Evolutionary conservation across 75 land plant species (phyloP), one percentile per base, ranked within the genome.

Genomic region (Chamaecyparis obtusa): DNA sequence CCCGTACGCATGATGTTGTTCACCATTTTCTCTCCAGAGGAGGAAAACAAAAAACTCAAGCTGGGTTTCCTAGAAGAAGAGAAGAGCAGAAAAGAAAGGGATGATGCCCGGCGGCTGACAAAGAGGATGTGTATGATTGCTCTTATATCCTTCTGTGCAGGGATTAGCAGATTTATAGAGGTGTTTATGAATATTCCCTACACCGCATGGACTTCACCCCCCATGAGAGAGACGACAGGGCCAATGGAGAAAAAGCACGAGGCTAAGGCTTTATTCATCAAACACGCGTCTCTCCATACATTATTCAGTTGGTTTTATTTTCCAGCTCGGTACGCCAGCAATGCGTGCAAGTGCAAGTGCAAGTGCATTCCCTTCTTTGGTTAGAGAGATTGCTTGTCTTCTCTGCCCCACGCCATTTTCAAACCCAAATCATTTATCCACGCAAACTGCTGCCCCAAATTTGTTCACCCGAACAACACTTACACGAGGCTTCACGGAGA

Each of bases 321-420:
- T 71, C 75, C 75, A 71, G 13, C 75, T 71, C 1, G 75, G 9
- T 71, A 57, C 64, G 19, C 64, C 75, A 24, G 27, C 75, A 36
- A 74, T 74, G 76, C 76, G 76, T 74, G 76, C 76, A 74, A 74
- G n/a, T n/a, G n/a, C n/a, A n/a, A n/a, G n/a, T n/a, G n/a, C n/a
- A n/a, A n/a, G n/a, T 9, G 76, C 76, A 74, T 33, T 74, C n/a
- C 69, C 3, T 74, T 11, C 55, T 51, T 51, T 13, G 55, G 55
- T 3, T 14, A 51, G 16, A 32, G 75, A 33, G 75, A 74, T 74
- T 74, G 76, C 36, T 33, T 74, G 75, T 71, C 75, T 9, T 71
- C 75, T 71, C 35, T 71, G n/a, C 33, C 75, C 33, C 75, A 71
- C 75, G 75, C 33, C 75, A 71, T n/a, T 71, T 71, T 30, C 27